Evolutionary conservation across 371 early-diverging fungal species (phyloP), one percentile per base, ranked within the genome.

Genomic region (Umbelopsis sp.): DNA sequence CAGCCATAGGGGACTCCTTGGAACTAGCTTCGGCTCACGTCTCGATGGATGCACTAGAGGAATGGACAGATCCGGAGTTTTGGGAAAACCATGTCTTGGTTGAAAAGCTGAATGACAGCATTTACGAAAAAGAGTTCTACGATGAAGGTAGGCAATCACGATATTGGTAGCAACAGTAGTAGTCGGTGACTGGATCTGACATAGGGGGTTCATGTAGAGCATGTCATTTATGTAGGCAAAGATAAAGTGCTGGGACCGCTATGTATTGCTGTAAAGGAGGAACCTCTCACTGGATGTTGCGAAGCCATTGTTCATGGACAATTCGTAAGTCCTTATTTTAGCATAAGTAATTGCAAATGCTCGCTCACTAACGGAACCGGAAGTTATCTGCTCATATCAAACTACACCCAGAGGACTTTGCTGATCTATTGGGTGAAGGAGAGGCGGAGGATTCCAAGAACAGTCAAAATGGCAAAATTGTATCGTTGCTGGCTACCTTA

Each of bases 281-380:
- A 18, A 8, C 7, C 0, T 18, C 12, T 11, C 6, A 18, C 18
- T 18, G 7, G 38, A 12, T 29, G 7, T 16, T 35, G 29, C 35
- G 57, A 37, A 57, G 57, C 57, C 32, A 35, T 57, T 57, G 57
- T 57, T 12, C 57, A 32, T 16, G 57, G 57, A 5, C 29, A 57
- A 35, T 35, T 57, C 35, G 57, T 57, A 57, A 32, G 57, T 57
- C 2, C 29, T 18, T 14, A 11, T 25, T 35, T 18, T 37, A 5
- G 3, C 57, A 25, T 6, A 32, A 57, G 4, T 3, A 24, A 35
- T 35, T 16, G 29, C 29, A 1, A 8, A 35, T 57, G 5, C 35
- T 10, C 7, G 14, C 35, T 22, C 3, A 25, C 35, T 57, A 57
- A 57, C 18, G 7, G 5, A 18, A 57, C 35, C 18, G 11, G 4